phyloP scores from a whole-genome alignment of 2,329 filamentous ascomycete species.

The Aspergillus piperis region DNA sequence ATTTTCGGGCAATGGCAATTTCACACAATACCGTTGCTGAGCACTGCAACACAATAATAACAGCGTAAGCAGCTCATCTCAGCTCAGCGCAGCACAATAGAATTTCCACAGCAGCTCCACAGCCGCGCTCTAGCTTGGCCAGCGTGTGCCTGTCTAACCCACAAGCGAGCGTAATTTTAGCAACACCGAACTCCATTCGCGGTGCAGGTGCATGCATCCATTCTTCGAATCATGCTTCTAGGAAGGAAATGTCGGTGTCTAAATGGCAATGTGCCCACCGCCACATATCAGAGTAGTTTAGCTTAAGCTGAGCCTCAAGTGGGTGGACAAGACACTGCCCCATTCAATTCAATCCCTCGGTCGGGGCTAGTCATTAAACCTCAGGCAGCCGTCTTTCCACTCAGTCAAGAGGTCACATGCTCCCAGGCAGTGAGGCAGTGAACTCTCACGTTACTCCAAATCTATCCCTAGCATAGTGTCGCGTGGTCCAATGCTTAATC shows the following conservation, averaged over 20 bases:
- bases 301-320: too few species aligned
- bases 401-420: too few species aligned
- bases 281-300: not conserved
- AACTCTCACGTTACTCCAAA: too few species aligned
- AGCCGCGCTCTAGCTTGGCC: not conserved
- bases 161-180: not conserved
- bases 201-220: not conserved
- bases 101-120: not conserved
- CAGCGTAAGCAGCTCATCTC: not conserved
- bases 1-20: too few species aligned
- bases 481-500: too few species aligned
- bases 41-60: not conserved
- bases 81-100: not conserved
- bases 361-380: not conserved
- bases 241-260: not conserved
- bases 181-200: not conserved
- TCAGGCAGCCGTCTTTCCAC: not conserved
- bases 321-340: not conserved
- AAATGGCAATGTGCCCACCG: constrained; percentile 1
- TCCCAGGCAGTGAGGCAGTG: too few species aligned
- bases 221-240: not conserved
- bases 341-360: not conserved
- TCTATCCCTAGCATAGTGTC: too few species aligned
- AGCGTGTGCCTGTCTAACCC: not conserved
- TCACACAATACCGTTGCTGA: too few species aligned